Evolutionary conservation across 768 basidiomycete species (phyloP), one percentile per base, ranked within the genome.

Genomic region (Amanita jacksonii): DNA sequence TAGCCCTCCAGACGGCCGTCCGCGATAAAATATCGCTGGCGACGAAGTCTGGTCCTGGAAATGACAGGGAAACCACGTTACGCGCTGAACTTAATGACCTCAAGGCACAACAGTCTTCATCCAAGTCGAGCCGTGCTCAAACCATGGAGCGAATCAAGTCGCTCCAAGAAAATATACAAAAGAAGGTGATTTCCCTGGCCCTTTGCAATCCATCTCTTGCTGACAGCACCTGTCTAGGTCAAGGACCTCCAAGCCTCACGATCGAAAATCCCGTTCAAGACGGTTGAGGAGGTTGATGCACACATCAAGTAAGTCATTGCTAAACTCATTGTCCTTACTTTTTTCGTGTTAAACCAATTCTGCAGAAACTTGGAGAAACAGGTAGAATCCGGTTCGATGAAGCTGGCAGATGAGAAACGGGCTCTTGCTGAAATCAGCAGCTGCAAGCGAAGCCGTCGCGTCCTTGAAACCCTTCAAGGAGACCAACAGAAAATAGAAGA

Each of bases 381-480:
- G 59, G 81, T 99, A 42, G 94, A 98, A 58, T 88, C 88, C 4
- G 94, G 94, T 19, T 77, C 55, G 47, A 73, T 99, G 74, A 96
- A 89, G 59, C 73, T 98, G 47, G 91, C 81, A 20, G 93, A 96
- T 45, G 96, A 99, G 65, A 97, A 96, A 66, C 82, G 90, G 41
- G 87, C 92, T 4, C 73, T 99, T n/a, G 74, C 77, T 51, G 94
- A 98, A 54, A 94, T 99, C 49, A 77, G 72, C 49, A 71, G 73
- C 34, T 66, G 71, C 49, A 87, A 76, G 57, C 83, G 89, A 33
- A 72, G 64, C 47, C 81, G 89, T 41, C 81, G 73, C 58, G 65
- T 67, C 9, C 79, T 98, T 46, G 92, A 98, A 61, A 60, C 73
- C 41, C 91, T 93, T 70, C 78, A 88, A 52, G 66, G 76, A 0